These are phyloP conservation scores for Penicillium oxalicum DNA, from an alignment of 2,329 filamentous ascomycete species.

Conservation along the genomic window DNA sequence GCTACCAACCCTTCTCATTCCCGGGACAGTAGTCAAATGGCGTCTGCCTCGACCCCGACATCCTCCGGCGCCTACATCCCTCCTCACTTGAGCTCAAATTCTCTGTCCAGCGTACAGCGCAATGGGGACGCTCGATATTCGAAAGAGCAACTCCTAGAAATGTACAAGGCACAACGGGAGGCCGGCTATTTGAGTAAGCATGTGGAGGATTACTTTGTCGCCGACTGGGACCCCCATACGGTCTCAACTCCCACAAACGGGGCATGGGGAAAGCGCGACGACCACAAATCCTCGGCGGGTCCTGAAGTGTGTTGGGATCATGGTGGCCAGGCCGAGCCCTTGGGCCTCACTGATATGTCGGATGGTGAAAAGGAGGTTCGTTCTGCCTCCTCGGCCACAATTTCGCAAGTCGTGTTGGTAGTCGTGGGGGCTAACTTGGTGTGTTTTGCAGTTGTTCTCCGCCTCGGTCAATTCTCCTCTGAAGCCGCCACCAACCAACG, in stretches of 20 bases:
- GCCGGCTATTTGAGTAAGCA: constrained; percentile 52
- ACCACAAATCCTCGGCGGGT: constrained; percentile 70
- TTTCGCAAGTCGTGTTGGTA: not conserved
- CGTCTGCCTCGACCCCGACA: constrained; percentile 37
- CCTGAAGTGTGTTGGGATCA: constrained; percentile 91
- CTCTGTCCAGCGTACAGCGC: constrained; percentile 40
- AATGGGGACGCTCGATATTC: constrained; percentile 63
- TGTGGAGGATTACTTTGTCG: constrained; percentile 62
- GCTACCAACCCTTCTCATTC: constrained; percentile 49
- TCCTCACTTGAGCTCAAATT: constrained; percentile 53
- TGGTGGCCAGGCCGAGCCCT: constrained; percentile 61
- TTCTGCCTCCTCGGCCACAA: constrained; percentile 8
- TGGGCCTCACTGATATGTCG: constrained; percentile 67
- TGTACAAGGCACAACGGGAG: constrained; percentile 58
- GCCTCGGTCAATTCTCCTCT: constrained; percentile 89
- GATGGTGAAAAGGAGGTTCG: constrained; percentile 60
- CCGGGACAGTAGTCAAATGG: constrained; percentile 38
- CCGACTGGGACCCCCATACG: constrained; percentile 72
- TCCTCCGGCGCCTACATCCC: constrained; percentile 52
- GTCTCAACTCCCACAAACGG: constrained; percentile 57
- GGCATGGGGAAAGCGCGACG: constrained; percentile 71
- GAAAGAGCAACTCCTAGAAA: constrained; percentile 69
- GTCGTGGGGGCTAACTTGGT: constrained; percentile 5
- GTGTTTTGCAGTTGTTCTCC: constrained; percentile 60
- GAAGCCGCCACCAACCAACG: constrained; percentile 69